These are phyloP conservation scores for Tuber magnatum DNA, from an alignment of 495 filamentous ascomycete genomes.

Conservation along the genomic window DNA sequence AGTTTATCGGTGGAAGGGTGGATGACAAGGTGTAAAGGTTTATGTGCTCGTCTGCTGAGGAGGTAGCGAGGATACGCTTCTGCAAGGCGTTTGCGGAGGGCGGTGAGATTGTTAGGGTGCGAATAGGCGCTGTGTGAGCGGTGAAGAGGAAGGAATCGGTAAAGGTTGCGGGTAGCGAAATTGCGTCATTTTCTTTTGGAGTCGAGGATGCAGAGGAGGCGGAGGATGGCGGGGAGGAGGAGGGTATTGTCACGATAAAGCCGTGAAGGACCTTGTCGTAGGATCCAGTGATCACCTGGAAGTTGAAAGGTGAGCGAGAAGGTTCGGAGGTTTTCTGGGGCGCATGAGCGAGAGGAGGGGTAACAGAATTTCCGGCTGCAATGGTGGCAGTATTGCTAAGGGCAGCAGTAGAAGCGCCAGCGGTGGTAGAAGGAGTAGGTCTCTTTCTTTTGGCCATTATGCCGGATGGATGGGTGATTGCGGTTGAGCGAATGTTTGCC, in stretches of 20 bases:
- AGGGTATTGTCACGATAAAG: constrained; percentile 64
- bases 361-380: neutral
- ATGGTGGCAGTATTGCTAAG: constrained; percentile 29
- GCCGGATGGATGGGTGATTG: neutral
- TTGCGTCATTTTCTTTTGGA: constrained; percentile 38
- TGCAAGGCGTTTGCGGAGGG: constrained; percentile 51
- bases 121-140: constrained; percentile 82
- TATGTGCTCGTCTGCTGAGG: constrained; percentile 84
- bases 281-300: constrained; percentile 88
- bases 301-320: constrained; percentile 47
- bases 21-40: constrained; percentile 89
- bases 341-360: neutral
- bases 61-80: constrained; percentile 79
- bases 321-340: constrained; percentile 13
- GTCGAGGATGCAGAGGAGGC: constrained; percentile 17
- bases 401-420: constrained; percentile 42
- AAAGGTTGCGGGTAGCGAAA: constrained; percentile 53
- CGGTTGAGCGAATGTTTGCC: neutral
- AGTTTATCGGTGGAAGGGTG: constrained; percentile 45
- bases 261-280: constrained; percentile 94
- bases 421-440: constrained; percentile 43
- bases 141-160: constrained; percentile 93
- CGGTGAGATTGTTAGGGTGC: constrained; percentile 81
- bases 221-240: constrained; percentile 23
- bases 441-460: constrained; percentile 74